phyloP scores from a whole-genome alignment of 108 stramenopile species.

The Cyclostephanos tholiformis region DNA sequence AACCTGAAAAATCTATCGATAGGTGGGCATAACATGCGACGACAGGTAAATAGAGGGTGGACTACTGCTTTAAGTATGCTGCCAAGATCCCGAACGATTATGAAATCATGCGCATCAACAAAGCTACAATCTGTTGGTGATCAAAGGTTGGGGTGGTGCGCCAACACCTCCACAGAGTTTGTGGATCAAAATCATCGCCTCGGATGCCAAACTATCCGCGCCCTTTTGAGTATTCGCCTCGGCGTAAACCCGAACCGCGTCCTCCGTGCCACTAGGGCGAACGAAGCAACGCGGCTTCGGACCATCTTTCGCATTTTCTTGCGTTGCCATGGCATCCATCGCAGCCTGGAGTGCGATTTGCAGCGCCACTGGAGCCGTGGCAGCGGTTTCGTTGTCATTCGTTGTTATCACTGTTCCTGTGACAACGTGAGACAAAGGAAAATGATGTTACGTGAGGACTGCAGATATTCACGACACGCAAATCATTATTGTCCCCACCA shows the following conservation, averaged over 20 bases:
- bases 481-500: background rate
- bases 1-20: too few relatives aligned
- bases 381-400: conserved; percentile 91
- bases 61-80: too few relatives aligned
- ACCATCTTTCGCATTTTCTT: conserved; percentile 22
- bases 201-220: conserved; percentile 71
- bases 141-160: conserved; percentile 53
- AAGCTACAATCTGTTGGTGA: conserved; percentile 38
- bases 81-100: background rate
- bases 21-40: too few relatives aligned
- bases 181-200: conserved; percentile 74
- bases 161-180: conserved; percentile 73
- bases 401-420: conserved; percentile 66
- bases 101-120: background rate
- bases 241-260: conserved; percentile 98
- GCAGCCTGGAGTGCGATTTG: conserved; percentile 83
- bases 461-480: background rate
- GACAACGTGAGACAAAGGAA: background rate
- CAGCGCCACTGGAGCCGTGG: conserved; percentile 71
- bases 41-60: too few relatives aligned
- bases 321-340: conserved; percentile 54
- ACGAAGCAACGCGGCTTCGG: conserved; percentile 88
- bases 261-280: conserved; percentile 98
- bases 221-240: conserved; percentile 77
- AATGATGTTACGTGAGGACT: background rate